phyloP scores from a whole-genome alignment of 305 asterid species.

The Fraxinus latifolia region DNA sequence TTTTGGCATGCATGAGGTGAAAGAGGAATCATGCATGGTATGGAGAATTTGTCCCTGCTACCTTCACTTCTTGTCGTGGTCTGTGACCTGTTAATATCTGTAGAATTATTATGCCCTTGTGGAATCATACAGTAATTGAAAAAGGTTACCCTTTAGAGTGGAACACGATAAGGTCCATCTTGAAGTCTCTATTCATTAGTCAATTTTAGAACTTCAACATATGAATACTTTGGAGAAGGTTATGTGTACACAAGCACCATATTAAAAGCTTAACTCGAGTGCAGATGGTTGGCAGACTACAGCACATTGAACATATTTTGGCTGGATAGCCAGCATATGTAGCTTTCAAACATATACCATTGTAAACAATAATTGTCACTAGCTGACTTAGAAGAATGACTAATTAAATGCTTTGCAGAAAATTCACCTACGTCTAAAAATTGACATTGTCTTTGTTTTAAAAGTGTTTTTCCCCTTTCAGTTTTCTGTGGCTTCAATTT shows the following conservation, averaged over 20 bases:
- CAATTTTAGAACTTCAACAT: background rate
- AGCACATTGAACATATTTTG: background rate
- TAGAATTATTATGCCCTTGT: slow-evolving; percentile 9
- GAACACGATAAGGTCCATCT: slow-evolving; percentile 5
- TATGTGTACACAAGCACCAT: slow-evolving; percentile 7
- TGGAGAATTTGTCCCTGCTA: slow-evolving; percentile 8
- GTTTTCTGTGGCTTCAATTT: background rate
- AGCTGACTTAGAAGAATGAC: background rate
- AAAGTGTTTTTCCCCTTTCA: background rate
- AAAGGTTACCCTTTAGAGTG: slow-evolving; percentile 1
- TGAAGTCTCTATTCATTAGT: background rate
- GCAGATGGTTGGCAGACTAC: slow-evolving; percentile 4
- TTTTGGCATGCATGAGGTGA: slow-evolving; percentile 3
- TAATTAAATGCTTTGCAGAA: slow-evolving; percentile 10
- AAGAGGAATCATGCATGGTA: slow-evolving; percentile 10
- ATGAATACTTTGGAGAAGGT: slow-evolving; percentile 8
- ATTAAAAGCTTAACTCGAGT: slow-evolving; percentile 19
- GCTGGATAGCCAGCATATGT: background rate
- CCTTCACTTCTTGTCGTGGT: slow-evolving; percentile 21
- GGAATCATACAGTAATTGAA: slow-evolving; percentile 3
- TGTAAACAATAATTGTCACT: slow-evolving; percentile 1
- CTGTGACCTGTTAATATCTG: slow-evolving; percentile 1
- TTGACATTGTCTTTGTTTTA: background rate
- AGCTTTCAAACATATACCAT: background rate
- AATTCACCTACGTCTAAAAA: background rate